Conservation (phyloP, 2,329 filamentous ascomycete species). For the Paracorniculantispora psalliotae region DNA sequence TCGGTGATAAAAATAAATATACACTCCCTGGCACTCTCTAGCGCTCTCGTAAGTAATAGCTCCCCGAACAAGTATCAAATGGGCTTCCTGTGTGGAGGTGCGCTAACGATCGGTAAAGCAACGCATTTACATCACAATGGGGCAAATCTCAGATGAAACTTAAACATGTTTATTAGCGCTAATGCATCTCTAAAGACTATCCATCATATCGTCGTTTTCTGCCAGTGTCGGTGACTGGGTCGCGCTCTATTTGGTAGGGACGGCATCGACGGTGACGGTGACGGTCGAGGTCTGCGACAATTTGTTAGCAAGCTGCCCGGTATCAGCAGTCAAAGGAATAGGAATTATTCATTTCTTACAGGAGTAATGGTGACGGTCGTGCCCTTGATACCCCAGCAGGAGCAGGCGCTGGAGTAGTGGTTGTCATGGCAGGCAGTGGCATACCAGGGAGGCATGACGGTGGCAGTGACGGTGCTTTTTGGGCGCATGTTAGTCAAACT, state of each 20-base stretch:
- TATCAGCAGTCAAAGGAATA: neutral
- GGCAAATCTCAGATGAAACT: too few relatives aligned
- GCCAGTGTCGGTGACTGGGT: neutral
- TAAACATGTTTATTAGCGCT: too few relatives aligned
- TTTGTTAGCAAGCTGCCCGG: neutral
- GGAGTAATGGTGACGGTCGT: neutral
- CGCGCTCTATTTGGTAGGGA: neutral
- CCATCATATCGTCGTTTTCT: too few relatives aligned
- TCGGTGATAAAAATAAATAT: too few relatives aligned
- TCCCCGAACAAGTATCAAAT: too few relatives aligned
- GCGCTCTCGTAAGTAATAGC: too few relatives aligned
- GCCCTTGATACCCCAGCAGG: slow-evolving; percentile 7
- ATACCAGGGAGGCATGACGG: neutral
- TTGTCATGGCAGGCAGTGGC: slow-evolving; percentile 3
- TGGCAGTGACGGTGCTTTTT: slow-evolving; percentile 3
- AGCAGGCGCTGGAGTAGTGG: slow-evolving; percentile 8
- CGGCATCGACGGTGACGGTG: neutral
- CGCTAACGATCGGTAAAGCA: too few relatives aligned
- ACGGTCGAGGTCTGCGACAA: neutral
- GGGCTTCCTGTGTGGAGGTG: too few relatives aligned
- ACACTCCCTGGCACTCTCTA: too few relatives aligned
- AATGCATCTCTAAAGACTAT: neutral
- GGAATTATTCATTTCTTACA: neutral
- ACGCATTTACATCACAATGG: too few relatives aligned
- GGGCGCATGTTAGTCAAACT: neutral